phyloP scores from a whole-genome alignment of 768 basidiomycete species.

The Clitopilus hobsonii region DNA sequence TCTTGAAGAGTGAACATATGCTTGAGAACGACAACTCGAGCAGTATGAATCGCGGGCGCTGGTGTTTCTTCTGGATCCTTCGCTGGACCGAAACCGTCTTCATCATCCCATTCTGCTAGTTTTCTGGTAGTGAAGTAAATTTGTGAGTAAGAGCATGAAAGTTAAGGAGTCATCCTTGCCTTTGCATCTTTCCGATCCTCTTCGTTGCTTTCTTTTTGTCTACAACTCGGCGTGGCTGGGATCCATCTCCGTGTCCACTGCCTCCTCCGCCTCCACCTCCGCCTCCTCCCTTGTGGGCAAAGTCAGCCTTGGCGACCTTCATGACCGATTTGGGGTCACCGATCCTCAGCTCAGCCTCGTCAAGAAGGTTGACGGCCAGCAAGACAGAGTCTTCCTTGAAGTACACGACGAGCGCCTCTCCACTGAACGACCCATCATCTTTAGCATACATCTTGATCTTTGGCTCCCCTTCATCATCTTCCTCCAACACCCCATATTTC shows the following conservation, averaged over 20 bases:
- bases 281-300: slow-evolving; percentile 59
- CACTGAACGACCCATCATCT: slow-evolving; percentile 84
- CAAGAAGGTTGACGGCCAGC: slow-evolving; percentile 78
- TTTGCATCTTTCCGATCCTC: slow-evolving; percentile 83
- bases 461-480: slow-evolving; percentile 86
- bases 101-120: slow-evolving; percentile 90
- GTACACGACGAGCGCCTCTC: slow-evolving; percentile 93
- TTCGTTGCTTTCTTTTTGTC: slow-evolving; percentile 76
- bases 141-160: not conserved
- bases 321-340: slow-evolving; percentile 74
- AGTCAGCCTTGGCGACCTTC: slow-evolving; percentile 73
- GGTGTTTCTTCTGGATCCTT: slow-evolving; percentile 50
- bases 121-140: slow-evolving; percentile 51
- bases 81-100: slow-evolving; percentile 83
- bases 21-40: slow-evolving; percentile 87
- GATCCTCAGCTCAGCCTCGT: slow-evolving; percentile 86
- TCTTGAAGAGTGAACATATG: slow-evolving; percentile 91
- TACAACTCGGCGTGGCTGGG: slow-evolving; percentile 54
- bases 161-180: slow-evolving; percentile 41
- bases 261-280: slow-evolving; percentile 29
- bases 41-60: slow-evolving; percentile 44
- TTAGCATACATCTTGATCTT: slow-evolving; percentile 94
- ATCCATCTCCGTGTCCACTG: too few species aligned
- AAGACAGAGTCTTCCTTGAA: slow-evolving; percentile 96
- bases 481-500: slow-evolving; percentile 89